phyloP scores from a whole-genome alignment of 805 yeast species.

The Scheffersomyces coipomensis region DNA sequence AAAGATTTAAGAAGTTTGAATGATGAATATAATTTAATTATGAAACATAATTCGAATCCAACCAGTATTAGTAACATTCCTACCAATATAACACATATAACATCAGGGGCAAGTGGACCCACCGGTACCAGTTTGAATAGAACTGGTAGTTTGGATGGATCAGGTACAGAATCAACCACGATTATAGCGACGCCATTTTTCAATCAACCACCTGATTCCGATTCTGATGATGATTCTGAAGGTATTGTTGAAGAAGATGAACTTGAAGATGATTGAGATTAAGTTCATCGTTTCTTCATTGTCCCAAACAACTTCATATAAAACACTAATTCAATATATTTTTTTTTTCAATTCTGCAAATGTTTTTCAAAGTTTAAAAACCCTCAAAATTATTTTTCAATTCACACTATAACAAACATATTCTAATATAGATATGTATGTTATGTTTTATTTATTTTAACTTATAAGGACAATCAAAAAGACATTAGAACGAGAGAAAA shows the following conservation, averaged over 20 bases:
- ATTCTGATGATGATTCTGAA: constrained; percentile 15
- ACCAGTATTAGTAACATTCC: neutral
- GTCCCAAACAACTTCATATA: neutral
- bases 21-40: constrained; percentile 4
- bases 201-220: constrained; percentile 39
- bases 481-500: too few relatives aligned
- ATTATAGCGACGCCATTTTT: constrained; percentile 39
- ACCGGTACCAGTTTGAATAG: neutral
- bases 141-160: neutral
- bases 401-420: too few relatives aligned
- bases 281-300: neutral
- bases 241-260: constrained; percentile 26
- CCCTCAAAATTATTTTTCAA: too few relatives aligned
- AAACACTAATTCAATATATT: too few relatives aligned
- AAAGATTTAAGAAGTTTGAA: constrained; percentile 3
- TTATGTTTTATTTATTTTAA: too few relatives aligned
- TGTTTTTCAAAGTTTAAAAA: too few relatives aligned
- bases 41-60: neutral
- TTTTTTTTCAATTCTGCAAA: too few relatives aligned
- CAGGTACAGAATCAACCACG: constrained; percentile 9
- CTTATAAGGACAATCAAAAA: too few relatives aligned
- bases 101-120: neutral
- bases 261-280: constrained; percentile 3
- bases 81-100: too few relatives aligned
- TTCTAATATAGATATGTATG: too few relatives aligned